Evolutionary conservation across 192 early-diverging fungal genomes (phyloP).

Genomic region (Backusella parvicylindrica): DNA sequence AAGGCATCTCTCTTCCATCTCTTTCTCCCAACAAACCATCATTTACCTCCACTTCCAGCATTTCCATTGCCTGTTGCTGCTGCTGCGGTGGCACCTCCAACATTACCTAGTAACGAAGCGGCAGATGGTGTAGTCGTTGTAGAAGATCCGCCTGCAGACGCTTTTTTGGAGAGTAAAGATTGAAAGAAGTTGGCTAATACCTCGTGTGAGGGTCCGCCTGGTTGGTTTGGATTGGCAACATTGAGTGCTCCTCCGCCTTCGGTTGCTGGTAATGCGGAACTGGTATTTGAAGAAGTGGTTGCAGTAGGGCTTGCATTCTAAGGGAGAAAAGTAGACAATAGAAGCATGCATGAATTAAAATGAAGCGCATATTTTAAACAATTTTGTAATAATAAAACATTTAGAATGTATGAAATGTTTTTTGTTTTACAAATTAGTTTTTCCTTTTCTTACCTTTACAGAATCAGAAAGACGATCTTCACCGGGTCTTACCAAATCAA

Average conservation of each 20-base stretch:
- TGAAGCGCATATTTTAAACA: too few species aligned
- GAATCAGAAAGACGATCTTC: constrained; percentile 1
- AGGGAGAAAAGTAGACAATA: too few species aligned
- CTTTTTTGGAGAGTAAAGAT: constrained; percentile 68
- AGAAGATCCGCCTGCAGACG: constrained; percentile 9
- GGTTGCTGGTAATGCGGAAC: background rate
- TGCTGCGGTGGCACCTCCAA: background rate
- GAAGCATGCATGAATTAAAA: too few species aligned
- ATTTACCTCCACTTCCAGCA: constrained; percentile 5
- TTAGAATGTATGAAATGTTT: background rate
- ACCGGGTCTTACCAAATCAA: background rate
- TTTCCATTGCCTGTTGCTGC: background rate
- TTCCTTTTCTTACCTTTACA: background rate
- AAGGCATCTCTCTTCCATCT: too few species aligned
- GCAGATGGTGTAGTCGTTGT: background rate
- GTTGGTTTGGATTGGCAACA: background rate
- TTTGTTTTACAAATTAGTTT: too few species aligned
- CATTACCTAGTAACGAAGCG: background rate
- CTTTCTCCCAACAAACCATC: background rate
- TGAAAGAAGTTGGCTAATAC: constrained; percentile 90
- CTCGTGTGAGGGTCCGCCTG: constrained; percentile 52
- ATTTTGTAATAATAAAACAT: too few species aligned
- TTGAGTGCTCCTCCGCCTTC: background rate
- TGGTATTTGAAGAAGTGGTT: background rate
- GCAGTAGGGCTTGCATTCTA: background rate